Percentiles rank a stretch among this genome's conserved stretches.
Conservation (phyloP, 768 basidiomycete genomes). For the Trametes coccinea region DNA sequence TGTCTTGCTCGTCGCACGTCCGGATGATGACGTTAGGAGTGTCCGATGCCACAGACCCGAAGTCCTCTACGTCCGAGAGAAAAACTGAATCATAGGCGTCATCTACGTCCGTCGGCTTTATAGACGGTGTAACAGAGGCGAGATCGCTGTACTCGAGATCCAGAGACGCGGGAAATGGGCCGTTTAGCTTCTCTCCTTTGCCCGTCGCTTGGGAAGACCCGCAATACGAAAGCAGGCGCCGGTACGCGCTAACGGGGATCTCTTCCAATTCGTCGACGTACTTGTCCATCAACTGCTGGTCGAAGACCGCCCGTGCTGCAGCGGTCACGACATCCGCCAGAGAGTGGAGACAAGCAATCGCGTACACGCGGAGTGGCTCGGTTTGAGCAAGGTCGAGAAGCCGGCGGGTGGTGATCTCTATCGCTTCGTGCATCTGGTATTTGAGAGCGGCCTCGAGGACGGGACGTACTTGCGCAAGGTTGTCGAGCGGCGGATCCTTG, state of each 20-base stretch:
- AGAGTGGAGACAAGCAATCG: constrained; percentile 36
- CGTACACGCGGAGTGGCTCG: constrained; percentile 33
- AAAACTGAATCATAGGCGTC: too few species aligned
- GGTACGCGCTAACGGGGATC: constrained; percentile 14
- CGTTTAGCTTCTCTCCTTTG: background rate
- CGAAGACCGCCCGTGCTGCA: constrained; percentile 1
- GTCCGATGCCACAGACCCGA: too few species aligned
- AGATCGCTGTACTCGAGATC: too few species aligned
- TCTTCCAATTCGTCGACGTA: constrained; percentile 13
- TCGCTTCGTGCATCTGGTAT: constrained; percentile 25
- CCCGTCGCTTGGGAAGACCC: too few species aligned
- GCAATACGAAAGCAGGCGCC: constrained; percentile 10
- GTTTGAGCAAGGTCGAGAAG: constrained; percentile 27
- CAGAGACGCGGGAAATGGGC: background rate
- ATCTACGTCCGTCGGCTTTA: too few species aligned
- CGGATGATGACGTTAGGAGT: too few species aligned
- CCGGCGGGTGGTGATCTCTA: constrained; percentile 1
- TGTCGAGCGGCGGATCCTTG: constrained; percentile 23
- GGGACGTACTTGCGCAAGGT: background rate
- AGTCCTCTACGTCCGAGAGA: too few species aligned
- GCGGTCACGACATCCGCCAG: constrained; percentile 34
- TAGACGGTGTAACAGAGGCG: too few species aligned
- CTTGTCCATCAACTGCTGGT: background rate
- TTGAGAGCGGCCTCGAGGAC: constrained; percentile 32
- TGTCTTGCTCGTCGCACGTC: too few species aligned